Evolutionary conservation across 2,329 filamentous ascomycete species (phyloP).

Genomic region (Hypoxylon sp.): DNA sequence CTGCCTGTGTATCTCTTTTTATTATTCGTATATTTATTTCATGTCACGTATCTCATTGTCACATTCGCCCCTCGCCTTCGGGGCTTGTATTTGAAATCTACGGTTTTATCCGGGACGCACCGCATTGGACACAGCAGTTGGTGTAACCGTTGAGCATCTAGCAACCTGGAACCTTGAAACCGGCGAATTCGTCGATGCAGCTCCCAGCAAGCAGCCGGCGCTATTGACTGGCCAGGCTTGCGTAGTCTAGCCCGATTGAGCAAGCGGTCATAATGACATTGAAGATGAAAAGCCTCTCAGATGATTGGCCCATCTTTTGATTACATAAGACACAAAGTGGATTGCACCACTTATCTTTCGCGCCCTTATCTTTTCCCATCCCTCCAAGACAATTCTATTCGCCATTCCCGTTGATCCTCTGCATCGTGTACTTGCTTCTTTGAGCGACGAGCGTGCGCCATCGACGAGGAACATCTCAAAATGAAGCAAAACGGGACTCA

Average conservation of each 20-base stretch:
- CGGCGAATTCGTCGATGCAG: too few species aligned
- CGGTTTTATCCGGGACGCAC: too few species aligned
- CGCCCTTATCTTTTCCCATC: conserved; percentile 29
- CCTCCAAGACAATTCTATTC: conserved; percentile 20
- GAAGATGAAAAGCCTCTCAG: not conserved
- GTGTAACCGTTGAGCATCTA: not conserved
- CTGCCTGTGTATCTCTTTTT: too few species aligned
- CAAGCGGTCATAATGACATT: not conserved
- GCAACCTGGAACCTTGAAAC: too few species aligned
- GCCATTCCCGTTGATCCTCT: conserved; percentile 30
- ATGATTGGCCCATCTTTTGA: conserved; percentile 12
- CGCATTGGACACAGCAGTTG: not conserved
- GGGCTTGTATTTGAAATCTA: too few species aligned
- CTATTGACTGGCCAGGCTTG: too few species aligned
- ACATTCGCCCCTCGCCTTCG: too few species aligned
- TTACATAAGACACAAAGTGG: conserved; percentile 24
- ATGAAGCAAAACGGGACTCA: conserved; percentile 7
- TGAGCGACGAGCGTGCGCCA: conserved; percentile 27
- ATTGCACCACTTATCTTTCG: conserved; percentile 31
- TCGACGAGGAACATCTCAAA: conserved; percentile 5
- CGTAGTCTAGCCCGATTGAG: not conserved
- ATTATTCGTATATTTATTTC: too few species aligned
- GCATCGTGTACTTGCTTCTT: conserved; percentile 32
- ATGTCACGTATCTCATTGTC: too few species aligned
- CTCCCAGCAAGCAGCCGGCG: too few species aligned